Base-by-base conservation (phyloP, 176 grass and related monocot genomes). In the Avena eriantha region DNA sequence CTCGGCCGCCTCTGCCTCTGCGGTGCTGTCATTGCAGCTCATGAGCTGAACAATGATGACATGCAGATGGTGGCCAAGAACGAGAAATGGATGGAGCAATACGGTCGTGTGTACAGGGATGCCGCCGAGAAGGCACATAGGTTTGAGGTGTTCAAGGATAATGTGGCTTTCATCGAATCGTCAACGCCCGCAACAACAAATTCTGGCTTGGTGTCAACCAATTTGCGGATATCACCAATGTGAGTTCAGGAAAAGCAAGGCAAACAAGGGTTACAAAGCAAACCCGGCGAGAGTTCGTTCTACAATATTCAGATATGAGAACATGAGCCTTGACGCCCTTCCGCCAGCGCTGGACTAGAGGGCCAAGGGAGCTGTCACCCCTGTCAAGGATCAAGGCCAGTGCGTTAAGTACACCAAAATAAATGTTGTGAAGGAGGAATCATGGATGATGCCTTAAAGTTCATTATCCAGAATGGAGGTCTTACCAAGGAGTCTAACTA, bases 361-460 rank as follows among this genome's bases (percentile, higher is more conserved):
- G 39, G 46, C 64, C 23, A 72, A 86, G 16, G 77, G 84, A 3
- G 76, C 39, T 0, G 24, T 80, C 10, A 86, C 84, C 1, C 84
- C 76, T 13, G 33, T 80, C 36, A 86, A 86, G 65, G 18, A 86
- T 46, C 77, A 86, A 86, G 77, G 65, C 0, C 53, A 80, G 1
- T 80, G 85, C 8, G 77, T 66, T 86, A 79, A 79, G 76, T 12
- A 59, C 0, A 63, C 0, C 4, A 54, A 4, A 4, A 93, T 31
- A 59, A 93, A 34, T 89, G 92, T 1, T 93, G 86, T 8, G n/a
- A 81, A 4, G 85, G 92, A 4, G 92, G 92, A 2, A 47, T 76
- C 33, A 86, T 88, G 85, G 85, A 90, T 26, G 57, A 69, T 0
- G 85, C 92, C 60, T 93, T 90, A 73, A 75, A 93, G 26, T 93